Evolutionary conservation across 768 basidiomycete genomes (phyloP), one percentile per base, ranked within the genome.

Genomic region (Pulveroboletus ravenelii): DNA sequence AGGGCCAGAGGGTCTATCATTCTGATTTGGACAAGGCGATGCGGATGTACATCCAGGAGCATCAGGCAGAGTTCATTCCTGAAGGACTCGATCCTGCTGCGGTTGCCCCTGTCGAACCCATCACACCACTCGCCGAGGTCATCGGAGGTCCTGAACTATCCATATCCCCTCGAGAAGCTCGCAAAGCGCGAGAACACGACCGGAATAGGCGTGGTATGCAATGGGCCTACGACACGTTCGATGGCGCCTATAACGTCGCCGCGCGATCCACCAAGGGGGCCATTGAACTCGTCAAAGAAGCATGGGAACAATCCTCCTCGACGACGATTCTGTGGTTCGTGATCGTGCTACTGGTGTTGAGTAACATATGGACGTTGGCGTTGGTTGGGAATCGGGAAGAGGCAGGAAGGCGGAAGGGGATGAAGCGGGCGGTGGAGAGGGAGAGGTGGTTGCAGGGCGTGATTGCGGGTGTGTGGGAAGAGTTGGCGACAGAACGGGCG

Each of bases 1-100:
- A 95, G 13, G 95, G 95, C 5, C 95, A 98, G 63, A 93, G 85
- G 66, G 72, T 77, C 30, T 95, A 93, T 62, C 91, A 96, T 64
- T 62, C 66, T 9, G 93, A 91, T 39, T 78, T 97, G 9, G 91
- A 93, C 57, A 78, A 75, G 57, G 83, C 83, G 3, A 94, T 98
- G 85, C 80, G 91, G 35, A 70, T 69, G 43, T 97, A 98, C 74
- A 96, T 98, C 63, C 78, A 84, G 54, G 85, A 86, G 47, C 93
- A 98, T 69, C 82, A 86, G 56, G 76, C 82, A 53, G 95, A 99
- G 70, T 98, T 98, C 69, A 69, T 92, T 44, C 86, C 89, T 0
- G 88, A 85, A 50, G 93, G 91, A 13, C 68, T 89, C 42, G 88
- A 89, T 52, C 73, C 75, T 7, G 71, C 71, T 39, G 75, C 67